Conservation (phyloP, 2,329 filamentous ascomycete genomes). For the Colletotrichum eremochloae region DNA sequence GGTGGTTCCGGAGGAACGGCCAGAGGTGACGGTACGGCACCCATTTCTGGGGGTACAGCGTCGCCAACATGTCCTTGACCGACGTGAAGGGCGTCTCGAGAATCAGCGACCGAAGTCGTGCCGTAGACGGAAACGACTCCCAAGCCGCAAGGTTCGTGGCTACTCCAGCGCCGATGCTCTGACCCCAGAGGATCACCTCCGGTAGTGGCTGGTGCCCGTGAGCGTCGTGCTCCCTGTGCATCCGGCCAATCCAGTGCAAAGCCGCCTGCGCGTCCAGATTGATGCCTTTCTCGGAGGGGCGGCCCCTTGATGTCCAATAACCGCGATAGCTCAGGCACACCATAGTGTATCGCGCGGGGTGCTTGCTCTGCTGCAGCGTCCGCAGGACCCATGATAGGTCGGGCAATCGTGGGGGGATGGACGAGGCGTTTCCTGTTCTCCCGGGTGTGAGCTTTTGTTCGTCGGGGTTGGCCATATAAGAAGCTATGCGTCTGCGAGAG, state of each 20-base stretch:
- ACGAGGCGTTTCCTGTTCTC: conserved; percentile 69
- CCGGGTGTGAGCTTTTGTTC: conserved; percentile 29
- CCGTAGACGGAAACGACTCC: conserved; percentile 52
- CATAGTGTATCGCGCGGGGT: conserved; percentile 58
- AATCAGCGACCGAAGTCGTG: conserved; percentile 65
- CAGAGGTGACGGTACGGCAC: conserved; percentile 81
- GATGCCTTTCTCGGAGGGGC: conserved; percentile 78
- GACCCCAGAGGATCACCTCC: conserved; percentile 77
- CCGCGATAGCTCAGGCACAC: conserved; percentile 75
- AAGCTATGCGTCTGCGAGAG: conserved; percentile 2
- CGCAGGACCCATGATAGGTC: conserved; percentile 67
- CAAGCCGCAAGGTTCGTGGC: conserved; percentile 69
- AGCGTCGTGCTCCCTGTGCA: conserved; percentile 50
- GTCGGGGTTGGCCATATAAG: conserved; percentile 31
- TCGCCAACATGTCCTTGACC: conserved; percentile 77
- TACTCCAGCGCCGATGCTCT: conserved; percentile 81
- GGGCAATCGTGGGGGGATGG: conserved; percentile 68
- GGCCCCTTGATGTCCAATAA: conserved; percentile 82
- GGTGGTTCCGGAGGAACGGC: conserved; percentile 77
- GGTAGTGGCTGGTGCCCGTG: conserved; percentile 42
- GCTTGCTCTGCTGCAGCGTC: conserved; percentile 56
- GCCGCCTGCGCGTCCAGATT: conserved; percentile 76
- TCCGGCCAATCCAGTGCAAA: conserved; percentile 69
- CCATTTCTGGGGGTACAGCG: conserved; percentile 84
- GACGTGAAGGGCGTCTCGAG: conserved; percentile 84